phyloP scores from a whole-genome alignment of 306 rosid genomes.

The Cucurbita ficifolia region DNA sequence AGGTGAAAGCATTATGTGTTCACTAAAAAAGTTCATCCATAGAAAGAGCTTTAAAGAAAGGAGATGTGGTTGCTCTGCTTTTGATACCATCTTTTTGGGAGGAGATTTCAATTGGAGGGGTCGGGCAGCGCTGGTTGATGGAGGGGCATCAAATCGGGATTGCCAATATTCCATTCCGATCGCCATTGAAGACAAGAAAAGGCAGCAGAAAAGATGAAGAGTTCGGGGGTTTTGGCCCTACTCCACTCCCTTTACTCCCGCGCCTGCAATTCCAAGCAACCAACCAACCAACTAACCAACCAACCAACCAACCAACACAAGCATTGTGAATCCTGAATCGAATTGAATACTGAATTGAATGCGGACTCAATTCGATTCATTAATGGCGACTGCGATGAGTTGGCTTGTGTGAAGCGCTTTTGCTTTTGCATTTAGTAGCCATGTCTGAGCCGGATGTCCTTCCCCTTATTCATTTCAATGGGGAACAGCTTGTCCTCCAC shows the following conservation, averaged over 20 bases:
- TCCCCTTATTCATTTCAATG: not conserved
- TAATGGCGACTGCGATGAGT: not conserved
- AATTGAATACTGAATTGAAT: not conserved
- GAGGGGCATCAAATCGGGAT: not conserved
- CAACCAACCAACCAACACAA: not conserved
- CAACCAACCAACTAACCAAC: not conserved
- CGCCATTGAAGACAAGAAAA: not conserved
- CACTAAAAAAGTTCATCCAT: too few relatives aligned
- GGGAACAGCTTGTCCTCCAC: slow-evolving; percentile 4
- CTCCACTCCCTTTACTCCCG: not conserved
- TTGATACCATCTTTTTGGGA: not conserved
- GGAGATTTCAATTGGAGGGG: too few relatives aligned
- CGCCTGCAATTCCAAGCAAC: not conserved
- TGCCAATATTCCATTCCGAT: not conserved
- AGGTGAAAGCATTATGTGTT: too few relatives aligned
- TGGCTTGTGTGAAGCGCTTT: not conserved
- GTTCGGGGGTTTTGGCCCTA: not conserved
- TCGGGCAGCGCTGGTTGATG: not conserved
- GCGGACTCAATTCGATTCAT: not conserved
- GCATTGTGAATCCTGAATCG: not conserved
- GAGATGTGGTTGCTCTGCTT: too few relatives aligned
- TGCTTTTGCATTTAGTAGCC: not conserved
- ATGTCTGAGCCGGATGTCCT: not conserved
- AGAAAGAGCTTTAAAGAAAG: too few relatives aligned
- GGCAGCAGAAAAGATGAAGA: not conserved